phyloP scores from a whole-genome alignment of 345 rosid genomes.

The Balakata baccata region DNA sequence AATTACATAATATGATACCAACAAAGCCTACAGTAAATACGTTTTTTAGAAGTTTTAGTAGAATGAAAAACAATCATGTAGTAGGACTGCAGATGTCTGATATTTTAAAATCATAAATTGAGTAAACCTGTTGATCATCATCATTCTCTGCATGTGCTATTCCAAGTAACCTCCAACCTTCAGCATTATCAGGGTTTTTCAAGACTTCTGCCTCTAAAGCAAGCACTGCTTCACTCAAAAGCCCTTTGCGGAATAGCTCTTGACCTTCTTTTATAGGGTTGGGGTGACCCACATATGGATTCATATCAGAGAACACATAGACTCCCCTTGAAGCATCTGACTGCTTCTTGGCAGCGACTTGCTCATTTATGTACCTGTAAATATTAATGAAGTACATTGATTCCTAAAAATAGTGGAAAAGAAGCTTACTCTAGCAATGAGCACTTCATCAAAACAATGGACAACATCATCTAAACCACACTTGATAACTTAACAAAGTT shows the following conservation, averaged over 20 bases:
- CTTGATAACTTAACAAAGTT: not conserved
- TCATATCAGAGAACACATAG: slow-evolving; percentile 96
- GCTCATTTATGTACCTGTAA: slow-evolving; percentile 68
- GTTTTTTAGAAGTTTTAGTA: not conserved
- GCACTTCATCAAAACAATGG: not conserved
- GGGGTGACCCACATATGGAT: slow-evolving; percentile 97
- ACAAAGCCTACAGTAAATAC: not conserved
- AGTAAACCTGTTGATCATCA: slow-evolving; percentile 94
- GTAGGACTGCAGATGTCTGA: not conserved
- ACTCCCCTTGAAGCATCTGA: slow-evolving; percentile 74
- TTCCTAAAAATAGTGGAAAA: not conserved
- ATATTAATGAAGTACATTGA: not conserved
- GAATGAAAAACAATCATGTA: not conserved
- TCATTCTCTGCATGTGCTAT: slow-evolving; percentile 98
- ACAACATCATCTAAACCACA: not conserved
- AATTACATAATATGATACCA: not conserved
- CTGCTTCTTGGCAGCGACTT: slow-evolving; percentile 54
- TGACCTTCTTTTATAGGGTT: slow-evolving; percentile 96
- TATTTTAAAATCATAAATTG: not conserved
- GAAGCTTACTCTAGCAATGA: not conserved
- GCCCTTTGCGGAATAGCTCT: slow-evolving; percentile 94
- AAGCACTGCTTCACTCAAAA: slow-evolving; percentile 97
- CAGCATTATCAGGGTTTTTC: slow-evolving; percentile 94
- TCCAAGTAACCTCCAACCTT: slow-evolving; percentile 99
- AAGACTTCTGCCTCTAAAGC: slow-evolving; percentile 99